These are phyloP conservation scores for Fusarium mexicanum DNA, from an alignment of 2,329 filamentous ascomycete genomes.

Conservation along the genomic window DNA sequence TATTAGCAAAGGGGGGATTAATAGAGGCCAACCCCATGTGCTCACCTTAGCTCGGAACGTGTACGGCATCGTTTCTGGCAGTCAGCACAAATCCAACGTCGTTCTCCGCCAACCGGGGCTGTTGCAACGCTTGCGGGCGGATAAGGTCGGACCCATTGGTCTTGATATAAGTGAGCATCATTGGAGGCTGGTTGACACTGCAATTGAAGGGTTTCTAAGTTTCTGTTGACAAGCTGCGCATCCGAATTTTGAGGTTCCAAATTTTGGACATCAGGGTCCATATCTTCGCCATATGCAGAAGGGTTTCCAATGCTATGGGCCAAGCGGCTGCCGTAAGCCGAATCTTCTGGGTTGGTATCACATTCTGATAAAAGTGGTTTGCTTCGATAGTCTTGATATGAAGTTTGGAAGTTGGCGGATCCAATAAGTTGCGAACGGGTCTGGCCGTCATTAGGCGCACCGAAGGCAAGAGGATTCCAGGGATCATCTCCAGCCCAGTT, in stretches of 20 bases:
- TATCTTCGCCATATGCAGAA: slow-evolving; percentile 58
- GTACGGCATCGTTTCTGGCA: slow-evolving; percentile 59
- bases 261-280: slow-evolving; percentile 52
- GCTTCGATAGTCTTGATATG: slow-evolving; percentile 41
- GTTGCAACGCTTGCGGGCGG: slow-evolving; percentile 31
- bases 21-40: neutral
- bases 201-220: slow-evolving; percentile 46
- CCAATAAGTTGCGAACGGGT: slow-evolving; percentile 37
- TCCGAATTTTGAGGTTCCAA: slow-evolving; percentile 21
- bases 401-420: slow-evolving; percentile 21
- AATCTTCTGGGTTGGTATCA: slow-evolving; percentile 54
- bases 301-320: slow-evolving; percentile 55
- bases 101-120: slow-evolving; percentile 21
- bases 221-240: slow-evolving; percentile 43
- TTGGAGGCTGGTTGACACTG: neutral
- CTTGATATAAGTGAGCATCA: slow-evolving; percentile 2
- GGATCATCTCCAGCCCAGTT: slow-evolving; percentile 51
- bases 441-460: slow-evolving; percentile 33
- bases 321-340: slow-evolving; percentile 56
- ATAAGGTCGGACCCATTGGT: slow-evolving; percentile 17
- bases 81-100: slow-evolving; percentile 47
- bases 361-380: slow-evolving; percentile 51
- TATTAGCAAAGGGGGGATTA: slow-evolving; percentile 27
- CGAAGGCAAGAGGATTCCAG: slow-evolving; percentile 54
- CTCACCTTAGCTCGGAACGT: slow-evolving; percentile 65